These are phyloP conservation scores for Candida caryicola DNA, from an alignment of 805 yeast genomes.

Conservation along the genomic window DNA sequence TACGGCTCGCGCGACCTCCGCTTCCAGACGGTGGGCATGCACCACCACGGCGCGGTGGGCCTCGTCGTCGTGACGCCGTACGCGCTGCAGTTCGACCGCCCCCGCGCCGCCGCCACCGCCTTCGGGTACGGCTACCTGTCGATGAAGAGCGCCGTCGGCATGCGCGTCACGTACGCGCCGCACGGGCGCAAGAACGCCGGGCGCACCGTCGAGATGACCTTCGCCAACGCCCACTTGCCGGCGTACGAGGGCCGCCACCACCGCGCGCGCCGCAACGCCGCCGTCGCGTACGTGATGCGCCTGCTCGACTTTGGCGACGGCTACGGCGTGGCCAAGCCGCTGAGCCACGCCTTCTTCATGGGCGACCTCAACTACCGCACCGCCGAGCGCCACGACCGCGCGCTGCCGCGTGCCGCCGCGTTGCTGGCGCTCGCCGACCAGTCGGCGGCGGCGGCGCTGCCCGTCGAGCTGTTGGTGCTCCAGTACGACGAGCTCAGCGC, in stretches of 20 bases:
- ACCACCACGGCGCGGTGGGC: constrained; percentile 59
- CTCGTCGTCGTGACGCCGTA: constrained; percentile 48
- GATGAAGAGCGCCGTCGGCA: constrained; percentile 72
- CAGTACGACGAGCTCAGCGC: constrained; percentile 50
- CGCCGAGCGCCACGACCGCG: constrained; percentile 16
- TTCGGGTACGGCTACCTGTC: constrained; percentile 62
- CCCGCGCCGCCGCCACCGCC: constrained; percentile 34
- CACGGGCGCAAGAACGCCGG: constrained; percentile 14
- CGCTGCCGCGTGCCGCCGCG: constrained; percentile 12
- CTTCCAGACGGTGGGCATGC: constrained; percentile 42
- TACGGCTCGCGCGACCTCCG: constrained; percentile 28
- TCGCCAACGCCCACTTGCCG: constrained; percentile 68
- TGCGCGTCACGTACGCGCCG: constrained; percentile 44
- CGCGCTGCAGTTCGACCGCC: constrained; percentile 27
- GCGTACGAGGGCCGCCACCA: constrained; percentile 70
- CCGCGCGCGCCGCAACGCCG: constrained; percentile 49
- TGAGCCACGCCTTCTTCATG: constrained; percentile 62
- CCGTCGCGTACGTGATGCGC: constrained; percentile 48
- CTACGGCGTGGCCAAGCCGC: constrained; percentile 48
- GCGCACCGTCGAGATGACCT: constrained; percentile 45
- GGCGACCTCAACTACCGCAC: constrained; percentile 88
- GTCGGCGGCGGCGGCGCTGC: constrained; percentile 12
- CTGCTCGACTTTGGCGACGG: constrained; percentile 60
- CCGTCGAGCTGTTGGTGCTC: constrained; percentile 21
- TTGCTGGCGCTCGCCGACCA: constrained; percentile 25